These are phyloP conservation scores for Podila clonocystis DNA, from an alignment of 192 early-diverging fungal species.

Conservation along the genomic window DNA sequence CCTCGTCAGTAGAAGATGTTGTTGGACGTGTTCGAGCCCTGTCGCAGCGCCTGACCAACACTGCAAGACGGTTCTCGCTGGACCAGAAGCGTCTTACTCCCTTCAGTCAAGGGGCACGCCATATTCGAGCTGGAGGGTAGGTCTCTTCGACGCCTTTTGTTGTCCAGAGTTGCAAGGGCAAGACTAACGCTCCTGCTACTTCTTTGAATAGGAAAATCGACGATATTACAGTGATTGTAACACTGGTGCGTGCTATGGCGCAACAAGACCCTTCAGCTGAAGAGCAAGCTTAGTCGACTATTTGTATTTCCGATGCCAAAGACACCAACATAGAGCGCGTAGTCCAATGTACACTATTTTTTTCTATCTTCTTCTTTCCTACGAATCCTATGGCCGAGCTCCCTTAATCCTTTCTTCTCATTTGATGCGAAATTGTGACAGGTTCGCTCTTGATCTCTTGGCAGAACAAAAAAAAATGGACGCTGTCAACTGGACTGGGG, in stretches of 20 bases:
- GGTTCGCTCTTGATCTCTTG: no score
- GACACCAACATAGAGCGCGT: no score
- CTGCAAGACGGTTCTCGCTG: constrained; percentile 57
- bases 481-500: no score
- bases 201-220: constrained; percentile 58
- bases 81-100: constrained; percentile 62
- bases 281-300: no score
- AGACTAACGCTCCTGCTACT: constrained; percentile 8
- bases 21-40: constrained; percentile 54
- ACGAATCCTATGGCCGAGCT: no score
- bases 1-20: constrained; percentile 41
- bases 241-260: constrained; percentile 48
- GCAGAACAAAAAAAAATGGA: no score
- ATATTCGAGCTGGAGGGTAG: constrained; percentile 54
- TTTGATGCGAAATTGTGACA: no score
- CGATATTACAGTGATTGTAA: constrained; percentile 67
- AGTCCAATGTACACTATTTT: no score
- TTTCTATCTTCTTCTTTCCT: no score
- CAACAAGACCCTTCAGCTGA: neutral
- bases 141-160: neutral
- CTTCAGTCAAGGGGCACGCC: constrained; percentile 62
- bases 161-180: neutral
- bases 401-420: no score
- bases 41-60: constrained; percentile 61
- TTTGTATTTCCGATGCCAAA: no score